Conservation (phyloP, 2,329 filamentous ascomycete species). For the Fusarium graminum region DNA sequence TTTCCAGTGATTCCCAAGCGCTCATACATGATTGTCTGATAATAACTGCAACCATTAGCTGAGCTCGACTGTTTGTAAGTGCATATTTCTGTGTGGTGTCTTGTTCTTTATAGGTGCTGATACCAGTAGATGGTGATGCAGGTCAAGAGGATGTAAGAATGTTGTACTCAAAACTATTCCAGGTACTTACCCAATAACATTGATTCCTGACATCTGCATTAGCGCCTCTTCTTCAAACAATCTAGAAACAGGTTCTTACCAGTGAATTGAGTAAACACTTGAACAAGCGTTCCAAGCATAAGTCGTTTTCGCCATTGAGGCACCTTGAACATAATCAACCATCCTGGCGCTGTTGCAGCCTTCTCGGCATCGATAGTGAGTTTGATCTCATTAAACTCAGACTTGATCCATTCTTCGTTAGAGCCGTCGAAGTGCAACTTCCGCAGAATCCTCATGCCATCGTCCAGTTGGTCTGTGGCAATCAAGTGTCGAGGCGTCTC, state of each 20-base stretch:
- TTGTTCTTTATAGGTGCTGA: background rate
- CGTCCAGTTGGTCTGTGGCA: conserved; percentile 55
- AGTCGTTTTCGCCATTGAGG: conserved; percentile 68
- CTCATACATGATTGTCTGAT: conserved; percentile 67
- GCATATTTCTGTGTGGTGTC: background rate
- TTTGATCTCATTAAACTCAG: conserved; percentile 68
- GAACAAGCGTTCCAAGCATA: conserved; percentile 69
- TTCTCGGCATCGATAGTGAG: conserved; percentile 62
- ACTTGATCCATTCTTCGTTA: conserved; percentile 68
- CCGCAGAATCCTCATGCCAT: conserved; percentile 56
- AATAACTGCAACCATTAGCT: conserved; percentile 51
- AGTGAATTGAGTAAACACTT: conserved; percentile 69
- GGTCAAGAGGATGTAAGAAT: too few species aligned
- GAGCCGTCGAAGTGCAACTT: conserved; percentile 66
- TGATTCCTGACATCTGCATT: conserved; percentile 53
- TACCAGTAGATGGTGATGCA: background rate
- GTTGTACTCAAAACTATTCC: too few species aligned
- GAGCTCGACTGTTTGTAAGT: background rate
- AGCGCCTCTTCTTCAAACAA: background rate
- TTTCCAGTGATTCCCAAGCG: conserved; percentile 63
- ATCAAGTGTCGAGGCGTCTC: conserved; percentile 50
- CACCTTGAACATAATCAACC: conserved; percentile 68
- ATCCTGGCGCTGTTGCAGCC: conserved; percentile 55
- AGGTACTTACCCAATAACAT: conserved; percentile 61
- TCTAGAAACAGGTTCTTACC: conserved; percentile 40